phyloP scores from a whole-genome alignment of 495 filamentous ascomycete genomes.

The Cercophora newfieldiana region DNA sequence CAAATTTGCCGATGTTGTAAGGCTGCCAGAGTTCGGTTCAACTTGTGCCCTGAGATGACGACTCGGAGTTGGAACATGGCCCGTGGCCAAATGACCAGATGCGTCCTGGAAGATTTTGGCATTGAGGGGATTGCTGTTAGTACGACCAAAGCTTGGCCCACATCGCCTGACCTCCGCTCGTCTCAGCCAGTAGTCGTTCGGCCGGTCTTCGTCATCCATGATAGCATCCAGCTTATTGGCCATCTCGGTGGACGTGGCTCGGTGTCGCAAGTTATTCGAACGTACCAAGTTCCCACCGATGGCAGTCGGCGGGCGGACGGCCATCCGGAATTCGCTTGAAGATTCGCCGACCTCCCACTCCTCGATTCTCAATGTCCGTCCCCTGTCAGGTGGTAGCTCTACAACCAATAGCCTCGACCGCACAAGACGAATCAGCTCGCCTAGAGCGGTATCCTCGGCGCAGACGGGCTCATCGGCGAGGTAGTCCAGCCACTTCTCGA shows the following conservation, averaged over 20 bases:
- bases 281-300: neutral
- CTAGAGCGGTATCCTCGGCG: conserved; percentile 18
- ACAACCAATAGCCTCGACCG: conserved; percentile 26
- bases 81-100: neutral
- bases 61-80: neutral
- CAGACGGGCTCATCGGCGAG: conserved; percentile 22
- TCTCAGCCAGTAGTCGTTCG: neutral
- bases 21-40: too few relatives aligned
- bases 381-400: conserved; percentile 8
- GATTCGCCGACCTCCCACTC: neutral
- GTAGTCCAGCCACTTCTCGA: conserved; percentile 14
- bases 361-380: neutral
- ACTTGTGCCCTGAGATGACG: neutral
- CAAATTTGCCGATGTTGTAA: too few relatives aligned
- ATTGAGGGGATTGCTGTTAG: neutral
- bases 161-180: neutral
- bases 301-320: neutral
- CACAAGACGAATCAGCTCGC: conserved; percentile 24
- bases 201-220: neutral
- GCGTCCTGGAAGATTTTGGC: neutral
- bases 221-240: neutral
- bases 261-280: neutral
- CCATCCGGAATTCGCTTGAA: neutral
- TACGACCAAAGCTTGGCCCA: neutral
- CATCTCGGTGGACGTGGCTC: neutral